A percentile compares a stretch with the other conserved stretches of the same genome.
Evolutionary conservation across 306 rosid genomes (phyloP).

Genomic region (Morella rubra): DNA sequence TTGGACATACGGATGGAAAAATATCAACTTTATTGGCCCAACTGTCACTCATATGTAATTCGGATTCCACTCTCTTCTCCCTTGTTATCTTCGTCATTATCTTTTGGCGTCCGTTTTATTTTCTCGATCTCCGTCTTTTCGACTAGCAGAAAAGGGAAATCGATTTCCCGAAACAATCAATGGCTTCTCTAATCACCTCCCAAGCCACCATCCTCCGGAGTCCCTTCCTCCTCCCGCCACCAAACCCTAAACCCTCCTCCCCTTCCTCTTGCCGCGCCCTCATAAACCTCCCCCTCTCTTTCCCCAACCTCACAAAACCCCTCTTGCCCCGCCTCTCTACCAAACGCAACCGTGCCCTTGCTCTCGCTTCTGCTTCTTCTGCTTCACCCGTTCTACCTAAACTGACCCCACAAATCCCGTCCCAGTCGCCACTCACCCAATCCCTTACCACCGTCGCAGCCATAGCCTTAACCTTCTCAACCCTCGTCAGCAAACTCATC

Average conservation of each 20-base stretch:
- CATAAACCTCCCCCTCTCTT: background rate
- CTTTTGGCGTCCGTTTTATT: background rate
- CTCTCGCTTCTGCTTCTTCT: background rate
- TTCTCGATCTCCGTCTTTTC: no score
- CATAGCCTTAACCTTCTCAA: background rate
- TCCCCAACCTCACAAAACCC: background rate
- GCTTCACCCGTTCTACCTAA: background rate
- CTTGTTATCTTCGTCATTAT: background rate
- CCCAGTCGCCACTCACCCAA: constrained; percentile 20
- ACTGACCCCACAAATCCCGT: background rate
- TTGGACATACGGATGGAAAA: no score
- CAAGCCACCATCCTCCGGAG: constrained; percentile 15
- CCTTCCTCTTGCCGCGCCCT: constrained; percentile 4
- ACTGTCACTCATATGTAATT: no score
- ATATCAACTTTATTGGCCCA: no score
- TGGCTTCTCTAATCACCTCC: constrained; percentile 7
- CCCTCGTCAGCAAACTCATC: constrained; percentile 8
- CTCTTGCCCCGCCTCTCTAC: background rate
- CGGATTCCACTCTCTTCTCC: no score
- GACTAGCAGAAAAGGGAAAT: background rate
- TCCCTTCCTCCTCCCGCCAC: background rate
- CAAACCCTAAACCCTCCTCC: background rate
- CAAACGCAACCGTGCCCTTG: background rate
- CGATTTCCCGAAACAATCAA: background rate
- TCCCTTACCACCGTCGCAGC: constrained; percentile 20